Evolutionary conservation across 805 yeast species (phyloP).

Genomic region (Kazachstania bromeliacearum): DNA sequence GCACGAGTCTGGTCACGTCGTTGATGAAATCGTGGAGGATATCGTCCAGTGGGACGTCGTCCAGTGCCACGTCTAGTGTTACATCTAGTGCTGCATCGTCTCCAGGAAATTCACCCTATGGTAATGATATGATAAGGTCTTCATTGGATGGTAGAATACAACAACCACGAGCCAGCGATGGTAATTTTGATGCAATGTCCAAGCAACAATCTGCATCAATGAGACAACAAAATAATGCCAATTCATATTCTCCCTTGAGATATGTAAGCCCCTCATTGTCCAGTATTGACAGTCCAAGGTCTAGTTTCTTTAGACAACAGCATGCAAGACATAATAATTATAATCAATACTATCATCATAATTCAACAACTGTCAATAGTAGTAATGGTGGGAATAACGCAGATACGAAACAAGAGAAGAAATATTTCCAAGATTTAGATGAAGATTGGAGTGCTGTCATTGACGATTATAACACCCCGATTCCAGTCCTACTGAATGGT

Average conservation of each 20-base stretch:
- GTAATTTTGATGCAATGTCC: constrained; percentile 25
- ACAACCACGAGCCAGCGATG: no score
- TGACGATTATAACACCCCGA: constrained; percentile 33
- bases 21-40: constrained; percentile 26
- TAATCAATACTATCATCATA: constrained; percentile 10
- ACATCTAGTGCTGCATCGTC: constrained; percentile 4
- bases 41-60: constrained; percentile 9
- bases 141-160: no score
- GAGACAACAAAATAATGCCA: constrained; percentile 10
- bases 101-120: constrained; percentile 1
- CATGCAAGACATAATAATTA: constrained; percentile 9
- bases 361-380: background rate
- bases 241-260: constrained; percentile 20
- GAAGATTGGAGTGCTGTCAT: constrained; percentile 90
- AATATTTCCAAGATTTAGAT: constrained; percentile 59
- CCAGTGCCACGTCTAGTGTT: no score
- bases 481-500: constrained; percentile 25
- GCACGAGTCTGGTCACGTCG: constrained; percentile 17
- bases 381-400: constrained; percentile 5
- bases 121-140: no score
- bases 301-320: constrained; percentile 8
- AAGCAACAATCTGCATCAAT: constrained; percentile 18
- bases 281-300: constrained; percentile 13
- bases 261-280: constrained; percentile 13
- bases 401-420: constrained; percentile 20